Evolutionary conservation across 1,284 basidiomycete genomes (phyloP).

Genomic region (Fomitiporia mediterranea): DNA sequence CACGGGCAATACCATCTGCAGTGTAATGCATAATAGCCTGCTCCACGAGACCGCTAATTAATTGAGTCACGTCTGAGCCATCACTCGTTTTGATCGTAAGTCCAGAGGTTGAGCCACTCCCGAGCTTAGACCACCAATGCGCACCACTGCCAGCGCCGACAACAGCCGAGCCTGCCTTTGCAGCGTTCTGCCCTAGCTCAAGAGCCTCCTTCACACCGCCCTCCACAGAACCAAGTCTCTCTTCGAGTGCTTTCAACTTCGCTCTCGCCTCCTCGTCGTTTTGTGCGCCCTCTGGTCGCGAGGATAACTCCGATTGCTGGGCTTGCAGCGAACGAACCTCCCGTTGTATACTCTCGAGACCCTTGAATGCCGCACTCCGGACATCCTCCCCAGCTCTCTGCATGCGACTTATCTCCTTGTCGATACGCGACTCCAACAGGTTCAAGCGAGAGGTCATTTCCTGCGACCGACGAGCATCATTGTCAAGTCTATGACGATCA

Average conservation of each 20-base stretch:
- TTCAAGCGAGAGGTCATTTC: slow-evolving; percentile 51
- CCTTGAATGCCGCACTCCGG: slow-evolving; percentile 40
- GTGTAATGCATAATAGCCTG: slow-evolving; percentile 55
- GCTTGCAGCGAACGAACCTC: slow-evolving; percentile 52
- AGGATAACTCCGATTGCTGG: slow-evolving; percentile 35
- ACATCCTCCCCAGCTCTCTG: slow-evolving; percentile 51
- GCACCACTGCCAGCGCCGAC: slow-evolving; percentile 30
- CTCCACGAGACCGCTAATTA: slow-evolving; percentile 74
- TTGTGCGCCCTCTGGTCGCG: slow-evolving; percentile 28
- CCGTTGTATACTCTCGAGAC: slow-evolving; percentile 45
- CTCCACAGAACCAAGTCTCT: slow-evolving; percentile 60
- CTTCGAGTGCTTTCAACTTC: slow-evolving; percentile 53
- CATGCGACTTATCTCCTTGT: slow-evolving; percentile 47
- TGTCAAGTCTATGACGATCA: slow-evolving; percentile 45
- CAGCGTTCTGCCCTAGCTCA: slow-evolving; percentile 53
- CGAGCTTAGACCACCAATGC: slow-evolving; percentile 56
- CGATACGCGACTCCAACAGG: slow-evolving; percentile 52
- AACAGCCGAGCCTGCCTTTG: slow-evolving; percentile 31
- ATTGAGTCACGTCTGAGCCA: slow-evolving; percentile 68
- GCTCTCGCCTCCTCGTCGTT: slow-evolving; percentile 52
- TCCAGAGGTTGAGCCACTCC: slow-evolving; percentile 32
- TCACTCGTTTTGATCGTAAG: slow-evolving; percentile 70
- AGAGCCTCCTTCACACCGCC: slow-evolving; percentile 67
- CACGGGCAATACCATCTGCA: slow-evolving; percentile 72
- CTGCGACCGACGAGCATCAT: slow-evolving; percentile 41